These are phyloP conservation scores for Boechera divaricarpa DNA, from an alignment of 345 rosid genomes.

Conservation along the genomic window DNA sequence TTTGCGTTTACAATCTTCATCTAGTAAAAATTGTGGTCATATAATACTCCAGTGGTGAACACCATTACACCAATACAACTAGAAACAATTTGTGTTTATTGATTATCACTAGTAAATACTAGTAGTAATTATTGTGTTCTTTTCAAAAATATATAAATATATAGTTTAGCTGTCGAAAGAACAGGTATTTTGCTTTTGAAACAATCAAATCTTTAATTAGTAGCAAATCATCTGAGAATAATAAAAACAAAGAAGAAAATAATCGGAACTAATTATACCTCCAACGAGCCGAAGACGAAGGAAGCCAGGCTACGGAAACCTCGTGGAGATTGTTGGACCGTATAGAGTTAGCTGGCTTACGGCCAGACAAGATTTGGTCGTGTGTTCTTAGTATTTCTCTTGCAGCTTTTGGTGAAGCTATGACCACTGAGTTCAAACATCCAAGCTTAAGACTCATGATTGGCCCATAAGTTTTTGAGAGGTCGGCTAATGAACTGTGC, in stretches of 20 bases:
- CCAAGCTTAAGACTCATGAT: constrained; percentile 47
- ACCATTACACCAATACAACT: background rate
- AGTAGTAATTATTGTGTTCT: background rate
- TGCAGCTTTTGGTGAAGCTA: constrained; percentile 37
- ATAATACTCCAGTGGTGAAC: too few relatives aligned
- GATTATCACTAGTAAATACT: background rate
- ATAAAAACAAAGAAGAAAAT: background rate
- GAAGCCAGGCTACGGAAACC: constrained; percentile 21
- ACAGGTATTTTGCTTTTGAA: background rate
- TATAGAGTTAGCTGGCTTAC: constrained; percentile 18
- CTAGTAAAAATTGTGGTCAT: background rate
- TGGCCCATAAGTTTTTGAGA: constrained; percentile 49
- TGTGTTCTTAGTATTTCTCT: constrained; percentile 39
- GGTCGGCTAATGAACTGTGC: constrained; percentile 39
- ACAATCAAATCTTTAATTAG: background rate
- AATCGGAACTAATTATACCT: constrained; percentile 17
- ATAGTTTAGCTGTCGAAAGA: too few relatives aligned
- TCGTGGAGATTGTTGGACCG: constrained; percentile 32
- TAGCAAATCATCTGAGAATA: background rate
- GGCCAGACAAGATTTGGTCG: constrained; percentile 35
- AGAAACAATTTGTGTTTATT: background rate
- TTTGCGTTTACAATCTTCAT: background rate
- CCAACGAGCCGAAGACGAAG: constrained; percentile 42
- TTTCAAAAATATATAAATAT: too few relatives aligned
- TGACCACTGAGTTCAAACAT: constrained; percentile 24